Conservation (phyloP, 805 yeast genomes). For the Candida sithepensis region DNA sequence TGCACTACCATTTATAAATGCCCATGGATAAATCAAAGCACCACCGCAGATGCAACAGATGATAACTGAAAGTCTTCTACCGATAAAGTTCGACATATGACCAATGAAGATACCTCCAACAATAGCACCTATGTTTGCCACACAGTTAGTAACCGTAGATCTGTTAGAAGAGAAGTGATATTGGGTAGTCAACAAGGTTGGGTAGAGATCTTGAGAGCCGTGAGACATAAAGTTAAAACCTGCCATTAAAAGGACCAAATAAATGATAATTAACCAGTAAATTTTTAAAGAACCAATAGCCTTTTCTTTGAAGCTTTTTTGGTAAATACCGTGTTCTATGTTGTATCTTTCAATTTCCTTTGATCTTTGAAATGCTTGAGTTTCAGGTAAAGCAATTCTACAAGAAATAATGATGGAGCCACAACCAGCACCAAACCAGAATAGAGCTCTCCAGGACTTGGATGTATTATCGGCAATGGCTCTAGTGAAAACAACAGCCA, state of each 20-base stretch:
- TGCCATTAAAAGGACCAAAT: constrained; percentile 56
- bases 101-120: constrained; percentile 55
- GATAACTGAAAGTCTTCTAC: constrained; percentile 52
- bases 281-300: constrained; percentile 36
- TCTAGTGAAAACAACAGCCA: constrained; percentile 63
- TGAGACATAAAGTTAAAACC: constrained; percentile 63
- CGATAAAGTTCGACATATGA: constrained; percentile 50
- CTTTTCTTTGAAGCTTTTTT: constrained; percentile 31
- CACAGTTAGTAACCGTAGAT: constrained; percentile 52
- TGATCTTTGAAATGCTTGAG: constrained; percentile 48
- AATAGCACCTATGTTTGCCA: constrained; percentile 57
- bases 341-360: constrained; percentile 33
- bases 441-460: constrained; percentile 60
- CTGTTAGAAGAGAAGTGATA: constrained; percentile 38
- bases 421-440: constrained; percentile 67
- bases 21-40: constrained; percentile 63
- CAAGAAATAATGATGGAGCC: constrained; percentile 39
- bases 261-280: constrained; percentile 58
- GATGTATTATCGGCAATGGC: constrained; percentile 53
- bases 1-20: constrained; percentile 41
- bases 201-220: constrained; percentile 62
- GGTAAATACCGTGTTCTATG: constrained; percentile 28
- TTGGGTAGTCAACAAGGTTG: constrained; percentile 50
- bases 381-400: constrained; percentile 46
- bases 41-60: constrained; percentile 54